phyloP scores from a whole-genome alignment of 805 yeast genomes.

The Metschnikowia matae region DNA sequence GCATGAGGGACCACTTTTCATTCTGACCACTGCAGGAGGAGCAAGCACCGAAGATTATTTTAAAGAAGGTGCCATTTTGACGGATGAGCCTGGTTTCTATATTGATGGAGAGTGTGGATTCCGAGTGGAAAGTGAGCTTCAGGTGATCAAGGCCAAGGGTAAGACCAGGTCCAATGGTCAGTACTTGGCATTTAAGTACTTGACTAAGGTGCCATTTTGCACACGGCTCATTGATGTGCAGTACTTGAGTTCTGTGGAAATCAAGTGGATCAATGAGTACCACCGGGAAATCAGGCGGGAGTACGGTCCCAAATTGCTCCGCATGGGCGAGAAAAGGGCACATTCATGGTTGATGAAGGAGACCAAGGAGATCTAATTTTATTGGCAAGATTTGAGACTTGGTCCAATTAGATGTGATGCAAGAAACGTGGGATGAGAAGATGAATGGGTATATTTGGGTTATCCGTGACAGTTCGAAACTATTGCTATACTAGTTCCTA shows the following conservation, averaged over 20 bases:
- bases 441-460: too few relatives aligned
- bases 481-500: too few relatives aligned
- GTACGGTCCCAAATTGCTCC: slow-evolving; percentile 38
- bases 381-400: too few relatives aligned
- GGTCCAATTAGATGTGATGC: background rate
- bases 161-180: slow-evolving; percentile 25
- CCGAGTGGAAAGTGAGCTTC: slow-evolving; percentile 80
- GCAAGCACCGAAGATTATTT: slow-evolving; percentile 45
- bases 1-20: slow-evolving; percentile 91
- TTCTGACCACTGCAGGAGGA: slow-evolving; percentile 52
- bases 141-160: slow-evolving; percentile 48
- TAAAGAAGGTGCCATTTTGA: slow-evolving; percentile 63
- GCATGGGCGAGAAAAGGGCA: slow-evolving; percentile 54
- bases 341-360: slow-evolving; percentile 70
- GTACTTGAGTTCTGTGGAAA: slow-evolving; percentile 28
- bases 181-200: slow-evolving; percentile 36
- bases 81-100: slow-evolving; percentile 95
- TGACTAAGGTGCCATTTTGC: slow-evolving; percentile 42
- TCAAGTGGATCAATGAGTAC: slow-evolving; percentile 38
- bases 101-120: slow-evolving; percentile 87
- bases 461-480: too few relatives aligned
- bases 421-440: background rate
- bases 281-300: slow-evolving; percentile 31
- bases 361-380: slow-evolving; percentile 35
- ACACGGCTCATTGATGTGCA: slow-evolving; percentile 30